Evolutionary conservation across 2,329 filamentous ascomycete species (phyloP).

Genomic region (Pestalotiopsis sp.): DNA sequence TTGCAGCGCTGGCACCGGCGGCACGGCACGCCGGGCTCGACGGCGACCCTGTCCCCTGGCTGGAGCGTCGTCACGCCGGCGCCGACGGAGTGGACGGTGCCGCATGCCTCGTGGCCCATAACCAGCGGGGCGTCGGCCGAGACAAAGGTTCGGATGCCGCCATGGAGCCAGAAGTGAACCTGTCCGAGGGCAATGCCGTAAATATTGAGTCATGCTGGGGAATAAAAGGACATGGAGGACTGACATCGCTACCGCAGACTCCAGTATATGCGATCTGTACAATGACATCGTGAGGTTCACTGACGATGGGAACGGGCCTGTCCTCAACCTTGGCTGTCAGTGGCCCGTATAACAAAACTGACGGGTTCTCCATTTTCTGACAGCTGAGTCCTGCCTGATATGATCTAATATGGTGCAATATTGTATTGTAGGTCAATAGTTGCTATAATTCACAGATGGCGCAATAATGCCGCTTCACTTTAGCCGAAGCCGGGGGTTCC

Average conservation of each 20-base stretch:
- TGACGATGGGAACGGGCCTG: slow-evolving; percentile 69
- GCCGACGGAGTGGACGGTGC: slow-evolving; percentile 74
- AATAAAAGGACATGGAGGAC: neutral
- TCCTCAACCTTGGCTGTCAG: slow-evolving; percentile 75
- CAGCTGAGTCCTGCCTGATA: neutral
- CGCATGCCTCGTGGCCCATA: slow-evolving; percentile 72
- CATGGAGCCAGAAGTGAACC: slow-evolving; percentile 82
- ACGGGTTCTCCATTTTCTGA: slow-evolving; percentile 66
- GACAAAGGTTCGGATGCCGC: slow-evolving; percentile 83
- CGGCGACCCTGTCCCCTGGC: slow-evolving; percentile 79
- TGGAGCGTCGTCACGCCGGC: slow-evolving; percentile 62
- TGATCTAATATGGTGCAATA: too few species aligned
- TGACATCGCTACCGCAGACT: slow-evolving; percentile 80
- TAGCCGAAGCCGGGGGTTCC: neutral
- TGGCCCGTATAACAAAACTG: slow-evolving; percentile 79
- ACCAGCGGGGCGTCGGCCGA: slow-evolving; percentile 76
- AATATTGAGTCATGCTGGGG: neutral
- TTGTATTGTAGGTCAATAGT: too few species aligned
- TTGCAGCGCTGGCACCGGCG: slow-evolving; percentile 78
- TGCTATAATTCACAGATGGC: too few species aligned
- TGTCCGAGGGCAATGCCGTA: neutral
- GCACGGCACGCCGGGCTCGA: slow-evolving; percentile 90
- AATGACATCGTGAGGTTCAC: slow-evolving; percentile 72
- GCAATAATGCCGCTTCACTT: neutral
- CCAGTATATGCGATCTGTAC: slow-evolving; percentile 83